These are phyloP conservation scores for Cornus florida DNA, from an alignment of 148 eudicot genomes.

Conservation along the genomic window DNA sequence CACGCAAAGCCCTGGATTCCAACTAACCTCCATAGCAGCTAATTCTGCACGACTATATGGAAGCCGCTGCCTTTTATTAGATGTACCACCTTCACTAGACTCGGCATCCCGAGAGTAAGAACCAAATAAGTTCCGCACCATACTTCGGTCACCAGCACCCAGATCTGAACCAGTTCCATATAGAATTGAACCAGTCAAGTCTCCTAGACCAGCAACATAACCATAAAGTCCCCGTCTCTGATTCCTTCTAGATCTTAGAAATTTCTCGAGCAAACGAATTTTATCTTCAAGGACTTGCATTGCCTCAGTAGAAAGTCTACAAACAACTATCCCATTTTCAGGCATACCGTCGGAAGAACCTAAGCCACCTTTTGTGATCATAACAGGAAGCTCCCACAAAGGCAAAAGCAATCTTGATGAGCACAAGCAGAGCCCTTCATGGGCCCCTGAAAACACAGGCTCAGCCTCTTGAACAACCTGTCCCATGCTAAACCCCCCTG, in stretches of 20 bases:
- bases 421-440: slow-evolving; percentile 95
- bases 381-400: slow-evolving; percentile 87
- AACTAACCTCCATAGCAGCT: slow-evolving; percentile 87
- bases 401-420: slow-evolving; percentile 93
- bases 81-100: slow-evolving; percentile 49
- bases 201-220: slow-evolving; percentile 90
- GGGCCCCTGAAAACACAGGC: slow-evolving; percentile 93
- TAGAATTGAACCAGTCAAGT: slow-evolving; percentile 83
- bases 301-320: slow-evolving; percentile 74
- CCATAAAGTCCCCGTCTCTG: slow-evolving; percentile 97
- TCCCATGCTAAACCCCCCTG: slow-evolving; percentile 98
- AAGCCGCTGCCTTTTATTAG: slow-evolving; percentile 86
- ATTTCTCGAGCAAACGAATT: slow-evolving; percentile 83
- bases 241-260: slow-evolving; percentile 75
- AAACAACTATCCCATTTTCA: slow-evolving; percentile 55
- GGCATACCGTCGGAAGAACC: slow-evolving; percentile 43
- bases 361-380: slow-evolving; percentile 53
- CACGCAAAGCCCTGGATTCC: background rate
- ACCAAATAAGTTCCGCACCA: slow-evolving; percentile 73
- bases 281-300: slow-evolving; percentile 91
- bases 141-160: slow-evolving; percentile 67
- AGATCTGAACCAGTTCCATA: slow-evolving; percentile 64
- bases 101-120: slow-evolving; percentile 59
- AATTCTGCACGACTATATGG: slow-evolving; percentile 87
- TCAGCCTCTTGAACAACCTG: slow-evolving; percentile 99